phyloP scores from a whole-genome alignment of 345 rosid species.

The Populus alba region DNA sequence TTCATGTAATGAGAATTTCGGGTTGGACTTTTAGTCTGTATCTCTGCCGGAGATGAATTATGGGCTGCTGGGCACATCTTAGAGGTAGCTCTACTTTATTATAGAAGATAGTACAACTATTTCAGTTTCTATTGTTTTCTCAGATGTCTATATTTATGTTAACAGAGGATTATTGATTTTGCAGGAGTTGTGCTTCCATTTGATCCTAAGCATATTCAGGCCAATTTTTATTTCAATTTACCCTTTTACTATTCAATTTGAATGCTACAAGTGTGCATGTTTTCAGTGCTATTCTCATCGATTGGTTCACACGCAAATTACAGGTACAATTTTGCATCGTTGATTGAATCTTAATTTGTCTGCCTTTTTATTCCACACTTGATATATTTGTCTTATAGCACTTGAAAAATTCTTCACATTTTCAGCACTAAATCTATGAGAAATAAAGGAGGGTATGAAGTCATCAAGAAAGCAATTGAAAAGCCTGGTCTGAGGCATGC shows the following conservation, averaged over 20 bases:
- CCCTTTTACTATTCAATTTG: not conserved
- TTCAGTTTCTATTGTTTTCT: not conserved
- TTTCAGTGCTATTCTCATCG: not conserved
- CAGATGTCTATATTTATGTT: not conserved
- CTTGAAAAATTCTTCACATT: not conserved
- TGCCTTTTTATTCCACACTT: not conserved
- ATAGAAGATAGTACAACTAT: not conserved
- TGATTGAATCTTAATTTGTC: not conserved
- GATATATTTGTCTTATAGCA: not conserved
- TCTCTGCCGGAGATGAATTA: slow-evolving; percentile 72
- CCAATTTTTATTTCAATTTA: not conserved
- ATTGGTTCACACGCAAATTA: slow-evolving; percentile 17
- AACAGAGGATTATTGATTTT: slow-evolving; percentile 25
- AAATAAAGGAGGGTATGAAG: slow-evolving; percentile 8
- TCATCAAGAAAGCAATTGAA: slow-evolving; percentile 23
- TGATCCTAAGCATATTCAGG: slow-evolving; percentile 22
- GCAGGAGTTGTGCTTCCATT: slow-evolving; percentile 20
- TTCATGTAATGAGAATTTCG: slow-evolving; percentile 82
- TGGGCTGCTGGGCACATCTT: slow-evolving; percentile 93
- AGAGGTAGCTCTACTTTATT: slow-evolving; percentile 48
- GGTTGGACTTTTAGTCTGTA: slow-evolving; percentile 82
- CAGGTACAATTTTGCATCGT: slow-evolving; percentile 4
- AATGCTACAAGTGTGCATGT: not conserved
- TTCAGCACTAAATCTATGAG: slow-evolving; percentile 25
- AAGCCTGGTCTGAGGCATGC: slow-evolving; percentile 13